Base-by-base conservation (phyloP, 805 yeast genomes). In the Kluyveromyces siamensis region DNA sequence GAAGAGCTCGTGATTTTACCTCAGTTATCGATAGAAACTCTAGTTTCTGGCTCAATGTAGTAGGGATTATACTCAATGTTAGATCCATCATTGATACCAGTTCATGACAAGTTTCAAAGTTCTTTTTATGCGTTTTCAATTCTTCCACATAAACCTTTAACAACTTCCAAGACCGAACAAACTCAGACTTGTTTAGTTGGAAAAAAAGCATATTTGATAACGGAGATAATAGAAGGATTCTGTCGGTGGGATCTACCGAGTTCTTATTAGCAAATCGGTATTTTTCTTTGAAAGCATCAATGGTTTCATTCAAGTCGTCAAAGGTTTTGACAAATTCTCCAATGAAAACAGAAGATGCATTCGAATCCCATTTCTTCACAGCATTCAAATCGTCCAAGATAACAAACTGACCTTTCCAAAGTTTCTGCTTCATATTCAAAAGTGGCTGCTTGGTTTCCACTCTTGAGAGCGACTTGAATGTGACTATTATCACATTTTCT, bases 161-260 rank as follows among this genome's bases (percentile, higher is more conserved):
- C 4, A 45, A 68, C 2, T 57, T 50, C 60, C 75, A 74, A 0
- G 80, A 76, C 38, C 66, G 67, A 17, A 68, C 65, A 50, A 76
- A 76, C 46, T 72, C 77, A 37, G 75, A 71, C 14, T 61, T 68
- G 2, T 72, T 72, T 46, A 83, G 67, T 58, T 81, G 86, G 42
- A 77, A 59, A 53, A 72, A 75, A n/a, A 83, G 64, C 0, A 81
- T 73, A 52, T 75, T 75, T 0, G 85, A 79, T 46, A 83, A 62
- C 0, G 89, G 89, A 10, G 83, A 73, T 18, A 83, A 63, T 2
- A 77, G 68, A 19, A 80, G 59, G 13, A 81, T 64, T 37, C 65
- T 56, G 14, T 55, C 58, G 38, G 48, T 55, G 0, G 51, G 50
- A 18, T 50, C 52, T 10, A 63, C 47, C 6, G 48, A 49, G 6